A percentile compares a stretch with the other conserved stretches of the same genome.
phyloP scores from a whole-genome alignment of 768 basidiomycete species.

The Trametes elegans region DNA sequence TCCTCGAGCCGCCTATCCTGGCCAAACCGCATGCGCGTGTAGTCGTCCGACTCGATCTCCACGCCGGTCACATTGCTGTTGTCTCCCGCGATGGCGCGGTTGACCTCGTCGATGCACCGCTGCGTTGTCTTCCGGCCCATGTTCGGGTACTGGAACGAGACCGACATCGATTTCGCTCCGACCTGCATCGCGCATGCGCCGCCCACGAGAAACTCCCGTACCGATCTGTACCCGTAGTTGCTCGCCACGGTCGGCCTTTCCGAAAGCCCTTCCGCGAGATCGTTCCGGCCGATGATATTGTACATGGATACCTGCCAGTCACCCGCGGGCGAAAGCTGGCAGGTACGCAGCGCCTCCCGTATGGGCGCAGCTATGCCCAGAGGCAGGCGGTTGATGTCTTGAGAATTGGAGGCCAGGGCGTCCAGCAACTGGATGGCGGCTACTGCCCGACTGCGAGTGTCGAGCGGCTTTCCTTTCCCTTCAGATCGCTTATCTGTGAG shows the following conservation, averaged over 20 bases:
- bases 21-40: slow-evolving; percentile 83
- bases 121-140: slow-evolving; percentile 50
- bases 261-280: slow-evolving; percentile 65
- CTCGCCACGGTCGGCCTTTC: slow-evolving; percentile 44
- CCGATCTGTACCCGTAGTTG: slow-evolving; percentile 53
- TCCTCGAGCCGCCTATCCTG: slow-evolving; percentile 90
- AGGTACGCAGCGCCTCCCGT: slow-evolving; percentile 80
- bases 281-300: slow-evolving; percentile 66
- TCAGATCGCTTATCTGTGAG: slow-evolving; percentile 50
- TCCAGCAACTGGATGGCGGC: slow-evolving; percentile 59
- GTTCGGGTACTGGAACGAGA: slow-evolving; percentile 44
- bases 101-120: slow-evolving; percentile 49
- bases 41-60: slow-evolving; percentile 68
- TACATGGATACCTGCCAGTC: slow-evolving; percentile 75
- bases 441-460: slow-evolving; percentile 65
- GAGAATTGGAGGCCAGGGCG: slow-evolving; percentile 40
- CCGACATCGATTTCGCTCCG: slow-evolving; percentile 6
- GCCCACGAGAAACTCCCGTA: slow-evolving; percentile 58
- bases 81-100: slow-evolving; percentile 48
- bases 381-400: slow-evolving; percentile 56
- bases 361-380: slow-evolving; percentile 76
- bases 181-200: neutral
- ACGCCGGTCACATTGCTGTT: slow-evolving; percentile 63
- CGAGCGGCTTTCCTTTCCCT: slow-evolving; percentile 35
- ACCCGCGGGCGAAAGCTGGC: slow-evolving; percentile 73